Percentiles rank a stretch among this genome's conserved stretches.
phyloP scores from a whole-genome alignment of 73 alveolate genomes.

The Paramecium biaurelia region DNA sequence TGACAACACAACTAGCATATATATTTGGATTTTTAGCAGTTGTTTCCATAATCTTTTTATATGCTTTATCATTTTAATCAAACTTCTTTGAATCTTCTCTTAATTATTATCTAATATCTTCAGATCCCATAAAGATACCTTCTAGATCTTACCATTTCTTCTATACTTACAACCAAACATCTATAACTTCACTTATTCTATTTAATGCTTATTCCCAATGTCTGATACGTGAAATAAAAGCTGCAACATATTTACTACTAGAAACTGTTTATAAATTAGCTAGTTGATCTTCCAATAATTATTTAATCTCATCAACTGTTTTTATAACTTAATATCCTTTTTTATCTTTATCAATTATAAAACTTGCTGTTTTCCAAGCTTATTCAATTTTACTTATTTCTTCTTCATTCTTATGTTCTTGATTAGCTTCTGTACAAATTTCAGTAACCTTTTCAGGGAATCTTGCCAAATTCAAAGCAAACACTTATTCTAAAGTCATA shows the following conservation, averaged over 20 bases:
- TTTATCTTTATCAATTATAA: conserved; percentile 89
- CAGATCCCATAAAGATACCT: conserved; percentile 98
- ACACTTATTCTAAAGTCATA: conserved; percentile 94
- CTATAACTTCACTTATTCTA: conserved; percentile 94
- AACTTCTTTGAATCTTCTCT: conserved; percentile 99
- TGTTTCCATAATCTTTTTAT: conserved; percentile 93
- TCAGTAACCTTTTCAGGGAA: conserved; percentile 96
- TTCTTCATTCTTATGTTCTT: conserved; percentile 95
- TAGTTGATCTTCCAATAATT: conserved; percentile 91
- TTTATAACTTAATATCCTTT: conserved; percentile 91
- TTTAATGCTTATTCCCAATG: conserved; percentile 96
- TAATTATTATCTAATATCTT: conserved; percentile 98
- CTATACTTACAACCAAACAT: conserved; percentile 94
- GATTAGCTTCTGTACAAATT: conserved; percentile 96
- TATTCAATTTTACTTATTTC: conserved; percentile 87
- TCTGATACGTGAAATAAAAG: conserved; percentile 88
- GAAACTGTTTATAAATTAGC: conserved; percentile 90
- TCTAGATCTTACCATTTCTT: conserved; percentile 99
- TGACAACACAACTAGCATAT: conserved; percentile 85
- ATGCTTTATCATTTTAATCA: conserved; percentile 89
- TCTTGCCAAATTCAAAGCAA: conserved; percentile 91
- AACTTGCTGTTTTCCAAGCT: conserved; percentile 90
- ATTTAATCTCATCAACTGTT: conserved; percentile 93
- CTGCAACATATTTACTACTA: conserved; percentile 93
- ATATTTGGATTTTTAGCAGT: conserved; percentile 96